Evolutionary conservation across 2,329 filamentous ascomycete species (phyloP), one percentile per base, ranked within the genome.

Genomic region (Fusarium sp.): DNA sequence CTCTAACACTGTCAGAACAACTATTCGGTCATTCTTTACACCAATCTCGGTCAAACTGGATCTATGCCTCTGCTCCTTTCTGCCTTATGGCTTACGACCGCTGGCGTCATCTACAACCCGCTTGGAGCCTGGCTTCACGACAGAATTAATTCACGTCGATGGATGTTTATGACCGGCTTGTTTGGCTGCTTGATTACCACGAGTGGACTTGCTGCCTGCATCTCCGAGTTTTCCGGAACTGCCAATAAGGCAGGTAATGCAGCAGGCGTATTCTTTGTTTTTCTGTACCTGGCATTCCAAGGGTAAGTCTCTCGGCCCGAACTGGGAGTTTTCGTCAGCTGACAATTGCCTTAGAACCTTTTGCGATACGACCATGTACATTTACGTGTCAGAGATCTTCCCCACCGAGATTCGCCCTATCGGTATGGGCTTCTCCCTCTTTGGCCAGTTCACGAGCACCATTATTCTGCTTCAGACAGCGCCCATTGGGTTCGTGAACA

Each of bases 391-490:
- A 3, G 82, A 83, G 62, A 82, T 83, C 57, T 82, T 82, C 59
- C 81, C 85, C 3, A 87, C 85, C 0, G 84, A 87, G 58, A 85
- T 87, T 51, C 83, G 86, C 2, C 82, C 85, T 5, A 87, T 86
- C 41, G 86, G 86, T 15, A 87, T 87, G 83, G 86, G 84, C 1
- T 86, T 87, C 74, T 85, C 84, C 0, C 73, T 88, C 7, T 87
- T 87, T 55, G 86, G 86, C 24, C 85, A 86, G 63, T 86, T 86
- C 74, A 82, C 84, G 0, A 67, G 55, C 6, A 87, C 85, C 2
- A 78, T 88, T 6, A 84, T 88, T 36, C 79, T 87, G 1, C 79
- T 87, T 8, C 84, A 88, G 70, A 86, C 84, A 1, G 76, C 75
- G 0, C 75, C 76, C 0, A 74, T 75, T 28, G 76, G 83, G 2